Percentiles rank a stretch among this genome's conserved stretches.
Conservation (phyloP, 352 stramenopile genomes). For the Lagenidium giganteum region DNA sequence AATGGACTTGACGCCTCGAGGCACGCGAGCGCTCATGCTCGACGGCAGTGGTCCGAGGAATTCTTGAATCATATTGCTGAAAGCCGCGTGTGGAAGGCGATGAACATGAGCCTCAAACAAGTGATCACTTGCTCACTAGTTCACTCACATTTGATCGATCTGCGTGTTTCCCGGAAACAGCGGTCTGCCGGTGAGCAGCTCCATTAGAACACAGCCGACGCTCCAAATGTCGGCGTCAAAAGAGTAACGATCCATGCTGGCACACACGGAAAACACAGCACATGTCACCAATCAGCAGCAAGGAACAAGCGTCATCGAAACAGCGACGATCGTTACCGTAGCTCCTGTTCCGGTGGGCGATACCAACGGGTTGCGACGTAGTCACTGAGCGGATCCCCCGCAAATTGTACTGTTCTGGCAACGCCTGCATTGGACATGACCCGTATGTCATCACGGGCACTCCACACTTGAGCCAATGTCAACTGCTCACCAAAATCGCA, state of each 20-base stretch:
- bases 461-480: too few relatives aligned
- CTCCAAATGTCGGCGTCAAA: conserved; percentile 84
- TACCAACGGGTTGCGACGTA: conserved; percentile 84
- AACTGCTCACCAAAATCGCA: conserved; percentile 63
- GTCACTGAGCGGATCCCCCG: conserved; percentile 70
- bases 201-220: conserved; percentile 69
- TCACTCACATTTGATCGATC: conserved; percentile 69
- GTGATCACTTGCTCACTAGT: too few relatives aligned
- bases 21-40: conserved; percentile 32
- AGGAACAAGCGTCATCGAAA: too few relatives aligned
- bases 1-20: conserved; percentile 34
- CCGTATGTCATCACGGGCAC: too few relatives aligned
- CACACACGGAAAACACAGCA: neutral
- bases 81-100: neutral
- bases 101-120: neutral
- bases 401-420: conserved; percentile 68
- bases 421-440: too few relatives aligned
- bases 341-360: conserved; percentile 73
- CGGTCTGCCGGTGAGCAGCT: conserved; percentile 67
- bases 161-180: conserved; percentile 75
- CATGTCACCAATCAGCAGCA: too few relatives aligned
- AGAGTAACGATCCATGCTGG: conserved; percentile 69
- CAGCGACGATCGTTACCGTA: conserved; percentile 28
- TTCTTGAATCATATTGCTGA: conserved; percentile 72
- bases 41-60: conserved; percentile 52